These are phyloP conservation scores for Wickerhamiella cacticola DNA, from an alignment of 805 yeast genomes.

Conservation along the genomic window DNA sequence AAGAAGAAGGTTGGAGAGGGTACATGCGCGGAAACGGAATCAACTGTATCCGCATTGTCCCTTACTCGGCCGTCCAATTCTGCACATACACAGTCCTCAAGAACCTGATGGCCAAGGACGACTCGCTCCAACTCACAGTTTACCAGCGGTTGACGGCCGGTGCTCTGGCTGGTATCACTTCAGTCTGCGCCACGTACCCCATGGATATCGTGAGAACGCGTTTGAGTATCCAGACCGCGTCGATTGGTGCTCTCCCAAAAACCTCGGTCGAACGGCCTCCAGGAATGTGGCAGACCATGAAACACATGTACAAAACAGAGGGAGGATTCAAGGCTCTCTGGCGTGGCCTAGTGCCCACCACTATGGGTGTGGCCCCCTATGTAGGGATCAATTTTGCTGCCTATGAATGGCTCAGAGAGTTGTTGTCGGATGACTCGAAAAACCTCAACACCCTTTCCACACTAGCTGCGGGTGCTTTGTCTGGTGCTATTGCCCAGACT, in stretches of 20 bases:
- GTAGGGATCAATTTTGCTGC: slow-evolving; percentile 87
- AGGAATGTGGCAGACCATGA: slow-evolving; percentile 50
- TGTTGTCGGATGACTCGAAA: slow-evolving; percentile 29
- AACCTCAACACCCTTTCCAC: slow-evolving; percentile 40
- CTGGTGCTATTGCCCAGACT: slow-evolving; percentile 86
- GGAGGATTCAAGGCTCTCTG: slow-evolving; percentile 74
- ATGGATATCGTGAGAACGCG: slow-evolving; percentile 85
- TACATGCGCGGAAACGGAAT: slow-evolving; percentile 81
- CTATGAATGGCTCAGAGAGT: slow-evolving; percentile 66
- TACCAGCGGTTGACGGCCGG: slow-evolving; percentile 62
- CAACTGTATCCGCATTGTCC: slow-evolving; percentile 81
- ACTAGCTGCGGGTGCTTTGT: slow-evolving; percentile 65
- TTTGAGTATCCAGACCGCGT: slow-evolving; percentile 79
- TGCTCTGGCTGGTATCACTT: slow-evolving; percentile 63
- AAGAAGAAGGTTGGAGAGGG: slow-evolving; percentile 87
- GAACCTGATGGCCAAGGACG: slow-evolving; percentile 34
- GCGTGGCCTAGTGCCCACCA: slow-evolving; percentile 81
- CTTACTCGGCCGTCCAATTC: slow-evolving; percentile 91
- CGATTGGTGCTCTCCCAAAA: slow-evolving; percentile 25
- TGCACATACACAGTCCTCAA: slow-evolving; percentile 55
- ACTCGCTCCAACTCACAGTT: slow-evolving; percentile 25
- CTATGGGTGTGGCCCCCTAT: slow-evolving; percentile 90
- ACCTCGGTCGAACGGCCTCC: slow-evolving; percentile 40
- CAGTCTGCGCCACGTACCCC: slow-evolving; percentile 81
- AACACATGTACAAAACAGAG: slow-evolving; percentile 53